Percentiles rank a stretch among this genome's conserved stretches.
These are phyloP conservation scores for Eragrostis nindensis DNA, from an alignment of 176 grass and related monocot species.

Conservation along the genomic window DNA sequence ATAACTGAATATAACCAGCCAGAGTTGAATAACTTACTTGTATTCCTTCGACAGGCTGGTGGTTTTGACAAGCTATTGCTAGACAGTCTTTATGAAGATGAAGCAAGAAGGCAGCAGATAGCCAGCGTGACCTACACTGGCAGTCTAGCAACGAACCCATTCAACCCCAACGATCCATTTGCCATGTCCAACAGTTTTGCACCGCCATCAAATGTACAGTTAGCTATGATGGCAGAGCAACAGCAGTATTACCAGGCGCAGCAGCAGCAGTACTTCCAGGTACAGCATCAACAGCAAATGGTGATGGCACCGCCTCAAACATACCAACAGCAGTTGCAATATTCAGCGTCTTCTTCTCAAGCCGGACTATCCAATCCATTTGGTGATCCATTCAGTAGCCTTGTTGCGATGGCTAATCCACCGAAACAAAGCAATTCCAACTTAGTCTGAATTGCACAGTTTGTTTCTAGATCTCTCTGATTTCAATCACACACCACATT, in stretches of 20 bases:
- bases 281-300: constrained; percentile 63
- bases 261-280: constrained; percentile 59
- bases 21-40: constrained; percentile 28
- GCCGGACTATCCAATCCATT: constrained; percentile 63
- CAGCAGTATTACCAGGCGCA: constrained; percentile 64
- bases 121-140: constrained; percentile 54
- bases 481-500: constrained; percentile 6
- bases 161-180: constrained; percentile 68
- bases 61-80: constrained; percentile 96
- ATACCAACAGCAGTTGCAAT: constrained; percentile 50
- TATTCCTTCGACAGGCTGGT: constrained; percentile 57
- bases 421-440: constrained; percentile 53
- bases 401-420: constrained; percentile 32
- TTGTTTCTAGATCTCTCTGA: background rate
- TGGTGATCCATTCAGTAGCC: constrained; percentile 62
- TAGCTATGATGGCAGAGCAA: constrained; percentile 78
- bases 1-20: background rate
- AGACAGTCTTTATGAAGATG: constrained; percentile 90
- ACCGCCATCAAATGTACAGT: constrained; percentile 72
- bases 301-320: constrained; percentile 54
- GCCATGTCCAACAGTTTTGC: constrained; percentile 73
- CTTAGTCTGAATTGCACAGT: constrained; percentile 51
- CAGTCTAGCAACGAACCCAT: constrained; percentile 53
- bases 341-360: constrained; percentile 38
- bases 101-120: constrained; percentile 78